Evolutionary conservation across 495 filamentous ascomycete species (phyloP).

Genomic region (Hypoxylon subgilvum): DNA sequence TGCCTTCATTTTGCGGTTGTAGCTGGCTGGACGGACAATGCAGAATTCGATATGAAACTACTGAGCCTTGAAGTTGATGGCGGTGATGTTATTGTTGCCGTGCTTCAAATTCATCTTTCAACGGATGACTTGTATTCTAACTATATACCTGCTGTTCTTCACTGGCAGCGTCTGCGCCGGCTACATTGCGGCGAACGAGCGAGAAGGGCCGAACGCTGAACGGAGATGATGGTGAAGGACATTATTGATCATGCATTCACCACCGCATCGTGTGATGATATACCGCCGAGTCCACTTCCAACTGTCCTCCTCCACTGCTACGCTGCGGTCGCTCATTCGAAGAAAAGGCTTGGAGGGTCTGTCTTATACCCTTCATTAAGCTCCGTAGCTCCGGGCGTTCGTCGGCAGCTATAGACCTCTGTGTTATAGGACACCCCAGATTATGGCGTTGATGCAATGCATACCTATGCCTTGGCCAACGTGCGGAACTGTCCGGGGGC

Average conservation of each 20-base stretch:
- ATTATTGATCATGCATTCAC: slow-evolving; percentile 6
- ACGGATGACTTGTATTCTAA: background rate
- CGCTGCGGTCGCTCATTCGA: slow-evolving; percentile 8
- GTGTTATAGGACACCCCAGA: slow-evolving; percentile 18
- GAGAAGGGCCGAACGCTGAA: slow-evolving; percentile 33
- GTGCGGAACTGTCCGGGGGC: slow-evolving; percentile 2
- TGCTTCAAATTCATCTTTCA: slow-evolving; percentile 1
- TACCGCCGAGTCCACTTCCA: slow-evolving; percentile 28
- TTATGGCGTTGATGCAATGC: slow-evolving; percentile 21
- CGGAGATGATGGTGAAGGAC: slow-evolving; percentile 4
- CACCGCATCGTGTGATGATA: slow-evolving; percentile 3
- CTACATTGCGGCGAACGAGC: slow-evolving; percentile 5
- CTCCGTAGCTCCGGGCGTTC: slow-evolving; percentile 30
- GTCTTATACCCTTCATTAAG: slow-evolving; percentile 20
- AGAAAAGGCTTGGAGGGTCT: background rate
- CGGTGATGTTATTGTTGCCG: slow-evolving; percentile 5
- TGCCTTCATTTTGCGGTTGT: slow-evolving; percentile 28
- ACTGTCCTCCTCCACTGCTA: slow-evolving; percentile 9
- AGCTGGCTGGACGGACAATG: background rate
- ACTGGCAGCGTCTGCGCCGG: slow-evolving; percentile 1
- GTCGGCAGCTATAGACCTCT: slow-evolving; percentile 24
- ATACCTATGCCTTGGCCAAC: slow-evolving; percentile 9
- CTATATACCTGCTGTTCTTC: slow-evolving; percentile 29
- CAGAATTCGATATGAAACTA: background rate
- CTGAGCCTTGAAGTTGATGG: background rate